Base-by-base conservation (phyloP, 164 flowering plant genomes). In the Platanus orientalis region DNA sequence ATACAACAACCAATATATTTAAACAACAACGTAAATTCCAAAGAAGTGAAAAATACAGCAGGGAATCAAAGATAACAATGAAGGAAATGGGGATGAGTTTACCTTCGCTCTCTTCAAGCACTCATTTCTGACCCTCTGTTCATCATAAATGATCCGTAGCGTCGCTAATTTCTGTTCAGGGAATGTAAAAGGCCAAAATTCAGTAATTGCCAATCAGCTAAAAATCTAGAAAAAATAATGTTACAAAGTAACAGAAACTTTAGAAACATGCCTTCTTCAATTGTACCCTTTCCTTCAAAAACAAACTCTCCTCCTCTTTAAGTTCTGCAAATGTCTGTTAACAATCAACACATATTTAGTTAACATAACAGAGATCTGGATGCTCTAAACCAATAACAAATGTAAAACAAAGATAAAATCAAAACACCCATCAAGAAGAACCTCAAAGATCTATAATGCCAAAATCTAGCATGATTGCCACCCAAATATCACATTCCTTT, bases 71-170 rank as follows among this genome's bases (percentile, higher is more conserved):
- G n/a, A n/a, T n/a, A n/a, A 40, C 28, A 17, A 6, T 12, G 28
- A 27, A 44, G 61, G 21, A 54, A 54, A 45, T n/a, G 52, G 26
- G 36, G n/a, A 39, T 13, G 3, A n/a, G 16, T 5, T 13, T 65
- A 83, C 90, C 88, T 85, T 85, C 57, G 76, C 64, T 69, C 76
- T 80, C 71, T 85, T 85, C 76, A 83, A 71, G 48, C 58, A 76
- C 66, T 73, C 76, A 36, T 83, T 85, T 60, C 58, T 68, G n/a
- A 57, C 69, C 55, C 62, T 77, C 40, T 75, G 71, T 47, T 77
- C 76, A 30, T 78, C 68, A 26, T 53, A 65, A 11, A 65, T 73
- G n/a, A 66, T 68, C 11, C 58, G 67, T 24, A 81, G 17, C 24
- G 78, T 60, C 5, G 75, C 79, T 10, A 80, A 9, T 49, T 78